A percentile compares a stretch with the other conserved stretches of the same genome.
Evolutionary conservation across 176 grass and related monocot species (phyloP).

Genomic region (Canna indica): DNA sequence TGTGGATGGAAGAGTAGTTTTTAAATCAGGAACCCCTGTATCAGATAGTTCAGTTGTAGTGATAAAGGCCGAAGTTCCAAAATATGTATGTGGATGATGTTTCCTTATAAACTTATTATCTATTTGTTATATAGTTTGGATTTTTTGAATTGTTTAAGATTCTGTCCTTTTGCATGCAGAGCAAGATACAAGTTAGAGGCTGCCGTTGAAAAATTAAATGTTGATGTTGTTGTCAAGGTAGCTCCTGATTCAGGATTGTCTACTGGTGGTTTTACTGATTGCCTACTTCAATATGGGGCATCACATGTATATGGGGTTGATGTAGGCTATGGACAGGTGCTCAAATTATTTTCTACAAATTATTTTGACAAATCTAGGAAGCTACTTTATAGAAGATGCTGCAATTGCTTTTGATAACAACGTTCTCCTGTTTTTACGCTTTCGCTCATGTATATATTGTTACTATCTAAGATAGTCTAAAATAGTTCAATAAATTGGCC

Average conservation of each 20-base stretch:
- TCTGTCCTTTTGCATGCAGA: slow-evolving; percentile 32
- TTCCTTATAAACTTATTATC: slow-evolving; percentile 20
- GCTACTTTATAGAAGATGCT: too few species aligned
- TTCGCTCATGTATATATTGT: too few species aligned
- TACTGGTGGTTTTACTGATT: slow-evolving; percentile 94
- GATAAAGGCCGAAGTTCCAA: slow-evolving; percentile 84
- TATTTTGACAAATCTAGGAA: not conserved
- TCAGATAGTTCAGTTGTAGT: slow-evolving; percentile 81
- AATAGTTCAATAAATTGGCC: too few species aligned
- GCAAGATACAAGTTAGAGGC: slow-evolving; percentile 97
- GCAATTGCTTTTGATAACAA: too few species aligned
- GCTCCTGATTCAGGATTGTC: slow-evolving; percentile 94
- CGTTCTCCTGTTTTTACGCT: too few species aligned
- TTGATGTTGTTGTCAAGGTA: slow-evolving; percentile 75
- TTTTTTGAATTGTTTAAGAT: not conserved
- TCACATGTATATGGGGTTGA: slow-evolving; percentile 82
- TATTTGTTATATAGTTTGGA: not conserved
- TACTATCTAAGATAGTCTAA: too few species aligned
- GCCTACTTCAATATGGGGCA: slow-evolving; percentile 84
- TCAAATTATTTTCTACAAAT: not conserved
- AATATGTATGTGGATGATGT: slow-evolving; percentile 99
- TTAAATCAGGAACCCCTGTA: slow-evolving; percentile 88
- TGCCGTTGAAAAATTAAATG: slow-evolving; percentile 66
- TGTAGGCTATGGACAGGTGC: slow-evolving; percentile 97
- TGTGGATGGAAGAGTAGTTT: slow-evolving; percentile 82